A percentile compares a stretch with the other conserved stretches of the same genome.
These are phyloP conservation scores for Hirschfeldia incana DNA, from an alignment of 345 rosid genomes.

Conservation along the genomic window DNA sequence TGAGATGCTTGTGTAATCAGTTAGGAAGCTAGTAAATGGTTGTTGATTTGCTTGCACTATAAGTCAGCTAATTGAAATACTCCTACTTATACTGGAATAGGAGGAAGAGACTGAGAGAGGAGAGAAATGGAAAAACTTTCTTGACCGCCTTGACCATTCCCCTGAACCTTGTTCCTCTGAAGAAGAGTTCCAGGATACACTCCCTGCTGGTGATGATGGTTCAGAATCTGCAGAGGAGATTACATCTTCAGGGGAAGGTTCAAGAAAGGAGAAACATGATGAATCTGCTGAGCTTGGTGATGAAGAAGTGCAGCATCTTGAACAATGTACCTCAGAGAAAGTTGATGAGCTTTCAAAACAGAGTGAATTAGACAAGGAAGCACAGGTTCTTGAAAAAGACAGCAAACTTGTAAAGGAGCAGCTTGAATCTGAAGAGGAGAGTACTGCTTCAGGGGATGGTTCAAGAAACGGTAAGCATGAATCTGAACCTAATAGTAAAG, in stretches of 20 bases:
- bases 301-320: constrained; percentile 25
- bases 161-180: constrained; percentile 31
- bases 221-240: constrained; percentile 24
- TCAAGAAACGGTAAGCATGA: constrained; percentile 36
- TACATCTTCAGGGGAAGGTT: constrained; percentile 35
- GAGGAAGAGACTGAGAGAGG: constrained; percentile 91
- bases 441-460: constrained; percentile 36
- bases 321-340: constrained; percentile 15
- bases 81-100: constrained; percentile 39
- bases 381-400: constrained; percentile 16
- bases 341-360: constrained; percentile 39
- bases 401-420: constrained; percentile 28
- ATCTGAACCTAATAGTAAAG: constrained; percentile 29
- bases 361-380: constrained; percentile 38
- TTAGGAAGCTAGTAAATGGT: neutral
- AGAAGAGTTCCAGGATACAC: constrained; percentile 43
- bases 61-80: neutral
- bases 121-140: constrained; percentile 68
- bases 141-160: constrained; percentile 49
- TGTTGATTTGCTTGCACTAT: neutral
- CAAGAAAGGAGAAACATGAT: constrained; percentile 31
- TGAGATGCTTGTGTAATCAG: neutral
- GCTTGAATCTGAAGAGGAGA: constrained; percentile 15
- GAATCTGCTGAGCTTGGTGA: constrained; percentile 37
- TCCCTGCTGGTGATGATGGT: constrained; percentile 38